Evolutionary conservation across 257 asterid genomes (phyloP).

Genomic region (Anisodus tanguticus): DNA sequence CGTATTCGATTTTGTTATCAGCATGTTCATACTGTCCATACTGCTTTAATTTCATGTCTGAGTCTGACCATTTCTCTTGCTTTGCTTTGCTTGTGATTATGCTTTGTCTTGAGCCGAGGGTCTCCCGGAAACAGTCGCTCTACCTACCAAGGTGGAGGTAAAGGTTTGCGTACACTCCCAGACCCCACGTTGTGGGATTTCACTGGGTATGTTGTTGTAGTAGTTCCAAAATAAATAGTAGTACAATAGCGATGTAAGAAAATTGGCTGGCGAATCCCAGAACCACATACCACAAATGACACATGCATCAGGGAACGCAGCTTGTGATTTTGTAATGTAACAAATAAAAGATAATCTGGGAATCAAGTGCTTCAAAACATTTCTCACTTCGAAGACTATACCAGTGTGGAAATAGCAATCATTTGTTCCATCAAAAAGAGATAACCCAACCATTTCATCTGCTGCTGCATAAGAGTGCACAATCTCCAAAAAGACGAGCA

Average conservation of each 20-base stretch:
- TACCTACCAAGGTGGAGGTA: no score
- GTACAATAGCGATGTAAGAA: neutral
- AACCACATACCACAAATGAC: neutral
- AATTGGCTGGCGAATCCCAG: neutral
- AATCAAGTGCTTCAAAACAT: neutral
- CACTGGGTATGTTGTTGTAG: neutral
- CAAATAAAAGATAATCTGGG: constrained; percentile 4
- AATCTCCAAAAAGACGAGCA: constrained; percentile 83
- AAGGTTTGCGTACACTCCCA: no score
- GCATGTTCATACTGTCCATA: no score
- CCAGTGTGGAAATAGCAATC: constrained; percentile 98
- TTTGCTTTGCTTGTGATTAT: no score
- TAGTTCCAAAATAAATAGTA: neutral
- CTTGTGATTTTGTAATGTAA: neutral
- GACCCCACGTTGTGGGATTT: no score
- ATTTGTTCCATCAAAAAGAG: constrained; percentile 95
- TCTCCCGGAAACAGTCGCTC: no score
- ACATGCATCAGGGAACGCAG: neutral
- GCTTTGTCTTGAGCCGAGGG: no score
- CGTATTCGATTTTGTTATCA: no score
- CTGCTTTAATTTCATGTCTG: no score
- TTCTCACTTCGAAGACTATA: constrained; percentile 36
- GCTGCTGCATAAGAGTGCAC: constrained; percentile 98
- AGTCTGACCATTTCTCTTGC: no score
- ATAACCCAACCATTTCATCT: constrained; percentile 93